A percentile compares a stretch with the other conserved stretches of the same genome.
These are phyloP conservation scores for Lachancea lanzarotensis DNA, from an alignment of 805 yeast genomes.

Conservation along the genomic window DNA sequence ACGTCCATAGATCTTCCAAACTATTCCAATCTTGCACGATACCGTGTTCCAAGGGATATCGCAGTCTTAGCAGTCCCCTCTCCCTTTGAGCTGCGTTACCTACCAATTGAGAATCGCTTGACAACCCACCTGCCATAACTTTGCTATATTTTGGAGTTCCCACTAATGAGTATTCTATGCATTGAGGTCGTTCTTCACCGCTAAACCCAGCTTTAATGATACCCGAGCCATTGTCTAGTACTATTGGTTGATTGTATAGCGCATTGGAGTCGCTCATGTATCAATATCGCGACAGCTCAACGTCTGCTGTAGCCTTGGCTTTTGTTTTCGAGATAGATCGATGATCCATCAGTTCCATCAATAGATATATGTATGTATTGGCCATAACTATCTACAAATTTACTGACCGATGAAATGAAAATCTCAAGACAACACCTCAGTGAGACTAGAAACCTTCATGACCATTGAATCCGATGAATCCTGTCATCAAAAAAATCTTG, in stretches of 20 bases:
- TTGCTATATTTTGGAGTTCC: conserved; percentile 83
- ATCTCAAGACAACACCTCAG: no score
- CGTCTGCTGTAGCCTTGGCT: no score
- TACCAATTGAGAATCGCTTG: conserved; percentile 56
- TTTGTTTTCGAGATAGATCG: neutral
- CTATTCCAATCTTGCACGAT: conserved; percentile 76
- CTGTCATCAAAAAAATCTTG: conserved; percentile 54
- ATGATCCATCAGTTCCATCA: no score
- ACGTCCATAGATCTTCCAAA: conserved; percentile 77
- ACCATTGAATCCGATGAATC: conserved; percentile 73
- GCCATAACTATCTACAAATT: neutral
- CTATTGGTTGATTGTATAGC: conserved; percentile 63
- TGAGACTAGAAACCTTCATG: conserved; percentile 46
- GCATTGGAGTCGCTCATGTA: conserved; percentile 8
- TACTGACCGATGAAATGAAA: no score
- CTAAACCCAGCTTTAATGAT: conserved; percentile 85
- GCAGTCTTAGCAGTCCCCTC: conserved; percentile 66
- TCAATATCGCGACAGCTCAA: neutral
- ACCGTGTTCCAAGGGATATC: conserved; percentile 77
- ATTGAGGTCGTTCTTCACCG: conserved; percentile 77
- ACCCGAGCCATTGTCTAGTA: conserved; percentile 83
- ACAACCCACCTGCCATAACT: conserved; percentile 65
- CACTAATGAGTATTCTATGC: conserved; percentile 54
- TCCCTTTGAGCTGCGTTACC: conserved; percentile 70
- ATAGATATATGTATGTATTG: no score